phyloP scores from a whole-genome alignment of 1,139 yeast species.

The Kurtzmaniella quercitrusa region DNA sequence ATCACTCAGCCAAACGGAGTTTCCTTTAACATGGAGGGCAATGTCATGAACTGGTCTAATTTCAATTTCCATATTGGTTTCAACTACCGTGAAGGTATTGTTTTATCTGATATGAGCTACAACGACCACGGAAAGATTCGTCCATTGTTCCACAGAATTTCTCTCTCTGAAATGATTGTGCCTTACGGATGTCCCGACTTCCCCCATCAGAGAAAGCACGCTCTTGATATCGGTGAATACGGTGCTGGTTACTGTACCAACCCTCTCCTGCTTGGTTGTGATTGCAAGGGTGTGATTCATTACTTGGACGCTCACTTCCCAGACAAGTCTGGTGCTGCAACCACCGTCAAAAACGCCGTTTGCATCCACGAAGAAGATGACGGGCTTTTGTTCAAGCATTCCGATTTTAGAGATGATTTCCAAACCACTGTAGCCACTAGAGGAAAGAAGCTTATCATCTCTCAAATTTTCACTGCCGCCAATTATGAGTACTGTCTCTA shows the following conservation, averaged over 20 bases:
- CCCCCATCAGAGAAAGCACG: constrained; percentile 83
- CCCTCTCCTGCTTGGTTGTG: constrained; percentile 75
- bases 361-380: constrained; percentile 85
- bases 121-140: constrained; percentile 70
- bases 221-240: constrained; percentile 81
- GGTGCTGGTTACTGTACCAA: constrained; percentile 86
- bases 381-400: constrained; percentile 69
- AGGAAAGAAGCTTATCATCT: constrained; percentile 66
- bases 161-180: constrained; percentile 79
- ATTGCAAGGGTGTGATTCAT: constrained; percentile 80
- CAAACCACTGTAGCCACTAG: constrained; percentile 72
- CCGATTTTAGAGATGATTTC: constrained; percentile 78
- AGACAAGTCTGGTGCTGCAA: constrained; percentile 61
- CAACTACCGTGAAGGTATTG: constrained; percentile 83
- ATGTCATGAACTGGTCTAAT: constrained; percentile 72
- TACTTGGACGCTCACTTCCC: constrained; percentile 74
- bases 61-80: constrained; percentile 75
- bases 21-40: constrained; percentile 65
- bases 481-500: constrained; percentile 81
- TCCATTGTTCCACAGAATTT: constrained; percentile 73
- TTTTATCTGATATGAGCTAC: constrained; percentile 66
- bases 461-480: constrained; percentile 82
- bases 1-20: constrained; percentile 81
- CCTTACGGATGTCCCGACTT: constrained; percentile 78
- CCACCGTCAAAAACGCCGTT: constrained; percentile 69